These are phyloP conservation scores for Aegilops umbellulata DNA, from an alignment of 176 grass and related monocot genomes.

Conservation along the genomic window DNA sequence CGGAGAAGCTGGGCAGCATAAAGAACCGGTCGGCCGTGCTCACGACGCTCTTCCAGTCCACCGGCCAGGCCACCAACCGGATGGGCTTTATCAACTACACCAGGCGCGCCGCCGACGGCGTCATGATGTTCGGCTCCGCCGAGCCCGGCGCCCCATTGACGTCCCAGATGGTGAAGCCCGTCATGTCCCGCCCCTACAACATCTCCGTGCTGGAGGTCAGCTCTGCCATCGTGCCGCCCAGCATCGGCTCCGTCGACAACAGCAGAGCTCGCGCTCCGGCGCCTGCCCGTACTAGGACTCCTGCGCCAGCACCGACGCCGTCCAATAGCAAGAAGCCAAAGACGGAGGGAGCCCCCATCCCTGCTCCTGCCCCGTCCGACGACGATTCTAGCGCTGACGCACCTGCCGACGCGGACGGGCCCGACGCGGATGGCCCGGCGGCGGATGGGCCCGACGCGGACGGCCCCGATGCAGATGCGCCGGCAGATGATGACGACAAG, in stretches of 20 bases:
- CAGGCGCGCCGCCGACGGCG: slow-evolving; percentile 31
- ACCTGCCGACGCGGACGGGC: background rate
- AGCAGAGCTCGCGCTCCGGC: slow-evolving; percentile 1
- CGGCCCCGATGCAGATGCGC: background rate
- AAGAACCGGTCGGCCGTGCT: slow-evolving; percentile 51
- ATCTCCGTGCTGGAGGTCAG: slow-evolving; percentile 68
- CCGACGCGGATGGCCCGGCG: background rate
- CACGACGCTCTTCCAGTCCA: slow-evolving; percentile 57
- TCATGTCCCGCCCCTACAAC: slow-evolving; percentile 61
- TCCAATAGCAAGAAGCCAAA: slow-evolving; percentile 8
- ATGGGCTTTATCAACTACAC: slow-evolving; percentile 78
- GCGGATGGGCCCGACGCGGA: background rate
- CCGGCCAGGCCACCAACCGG: slow-evolving; percentile 36
- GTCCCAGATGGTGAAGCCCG: slow-evolving; percentile 45
- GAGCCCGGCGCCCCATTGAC: slow-evolving; percentile 39
- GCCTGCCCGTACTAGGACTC: background rate
- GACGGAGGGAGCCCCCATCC: background rate
- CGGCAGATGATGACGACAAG: background rate
- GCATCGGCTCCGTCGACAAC: slow-evolving; percentile 18
- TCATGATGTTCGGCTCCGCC: slow-evolving; percentile 63
- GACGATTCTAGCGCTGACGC: slow-evolving; percentile 3
- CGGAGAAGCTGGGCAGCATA: slow-evolving; percentile 43
- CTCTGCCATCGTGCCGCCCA: slow-evolving; percentile 55
- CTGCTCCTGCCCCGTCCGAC: background rate
- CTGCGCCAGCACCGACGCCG: background rate